Evolutionary conservation across 139 green algal genomes (phyloP).

Genomic region (Edaphochlamys debaryana): DNA sequence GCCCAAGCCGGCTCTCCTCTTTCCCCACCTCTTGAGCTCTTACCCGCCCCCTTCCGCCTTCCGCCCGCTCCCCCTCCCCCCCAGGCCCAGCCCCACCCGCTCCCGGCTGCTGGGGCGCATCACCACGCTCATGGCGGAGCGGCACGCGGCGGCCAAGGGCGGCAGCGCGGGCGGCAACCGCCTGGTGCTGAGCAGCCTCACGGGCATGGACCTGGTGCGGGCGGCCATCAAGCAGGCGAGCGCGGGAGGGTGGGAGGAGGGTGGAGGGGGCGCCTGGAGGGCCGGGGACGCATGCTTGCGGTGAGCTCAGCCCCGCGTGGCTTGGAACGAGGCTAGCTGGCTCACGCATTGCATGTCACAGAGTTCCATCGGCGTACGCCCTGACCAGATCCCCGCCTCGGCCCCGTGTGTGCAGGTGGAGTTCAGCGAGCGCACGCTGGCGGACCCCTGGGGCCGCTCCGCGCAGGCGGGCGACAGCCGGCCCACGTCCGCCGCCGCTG

Average conservation of each 20-base stretch:
- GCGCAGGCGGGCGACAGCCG: background rate
- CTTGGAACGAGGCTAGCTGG: background rate
- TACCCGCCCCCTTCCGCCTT: too few relatives aligned
- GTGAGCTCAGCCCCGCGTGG: background rate
- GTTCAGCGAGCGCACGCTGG: background rate
- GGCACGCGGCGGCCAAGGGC: background rate
- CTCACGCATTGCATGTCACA: too few relatives aligned
- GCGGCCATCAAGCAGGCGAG: conserved; percentile 27
- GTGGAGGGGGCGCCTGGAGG: background rate
- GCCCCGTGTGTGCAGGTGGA: background rate
- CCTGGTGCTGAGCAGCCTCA: background rate
- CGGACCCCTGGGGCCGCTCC: background rate
- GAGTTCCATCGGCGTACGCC: too few relatives aligned
- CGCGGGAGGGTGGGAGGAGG: background rate
- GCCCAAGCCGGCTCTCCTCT: too few relatives aligned
- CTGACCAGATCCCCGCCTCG: background rate
- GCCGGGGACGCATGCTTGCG: background rate
- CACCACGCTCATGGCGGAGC: background rate
- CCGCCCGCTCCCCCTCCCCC: background rate
- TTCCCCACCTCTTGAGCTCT: too few relatives aligned
- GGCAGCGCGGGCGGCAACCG: background rate
- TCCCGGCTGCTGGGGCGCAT: conserved; percentile 16
- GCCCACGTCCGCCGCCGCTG: too few relatives aligned
- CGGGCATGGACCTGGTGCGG: conserved; percentile 20
- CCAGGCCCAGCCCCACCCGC: conserved; percentile 1